Percentiles rank a stretch among this genome's conserved stretches.
Evolutionary conservation across 345 rosid species (phyloP).

Genomic region (Moricandia moricandioides): DNA sequence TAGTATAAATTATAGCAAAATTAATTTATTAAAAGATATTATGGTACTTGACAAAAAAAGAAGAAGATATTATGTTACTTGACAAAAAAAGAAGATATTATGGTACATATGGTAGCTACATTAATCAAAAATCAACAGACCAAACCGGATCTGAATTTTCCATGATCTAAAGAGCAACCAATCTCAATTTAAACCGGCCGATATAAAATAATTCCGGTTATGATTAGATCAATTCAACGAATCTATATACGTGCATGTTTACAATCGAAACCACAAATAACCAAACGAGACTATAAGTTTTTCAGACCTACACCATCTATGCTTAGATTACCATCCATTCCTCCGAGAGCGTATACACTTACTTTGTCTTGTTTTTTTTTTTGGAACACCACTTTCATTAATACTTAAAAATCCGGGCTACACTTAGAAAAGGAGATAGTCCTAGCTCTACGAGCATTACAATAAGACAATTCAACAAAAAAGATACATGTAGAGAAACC

Average conservation of each 20-base stretch:
- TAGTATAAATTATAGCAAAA: background rate
- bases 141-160: background rate
- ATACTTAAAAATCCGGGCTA: too few relatives aligned
- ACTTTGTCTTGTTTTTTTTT: too few relatives aligned
- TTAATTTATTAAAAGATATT: background rate
- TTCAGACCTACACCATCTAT: background rate
- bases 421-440: too few relatives aligned
- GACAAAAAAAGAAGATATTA: too few relatives aligned
- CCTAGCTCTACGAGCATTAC: too few relatives aligned
- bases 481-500: too few relatives aligned
- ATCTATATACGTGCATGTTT: background rate
- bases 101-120: background rate
- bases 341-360: too few relatives aligned
- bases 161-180: background rate
- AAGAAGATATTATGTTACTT: too few relatives aligned
- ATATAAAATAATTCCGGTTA: background rate
- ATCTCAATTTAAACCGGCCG: background rate
- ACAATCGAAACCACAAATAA: background rate
- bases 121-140: conserved; percentile 1
- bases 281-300: background rate
- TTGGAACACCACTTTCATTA: too few relatives aligned
- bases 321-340: too few relatives aligned
- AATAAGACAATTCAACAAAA: too few relatives aligned
- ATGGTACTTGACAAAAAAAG: too few relatives aligned
- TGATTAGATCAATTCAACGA: background rate